Evolutionary conservation across 805 yeast genomes (phyloP), one percentile per base, ranked within the genome.

Genomic region (Metschnikowia colocasiae): DNA sequence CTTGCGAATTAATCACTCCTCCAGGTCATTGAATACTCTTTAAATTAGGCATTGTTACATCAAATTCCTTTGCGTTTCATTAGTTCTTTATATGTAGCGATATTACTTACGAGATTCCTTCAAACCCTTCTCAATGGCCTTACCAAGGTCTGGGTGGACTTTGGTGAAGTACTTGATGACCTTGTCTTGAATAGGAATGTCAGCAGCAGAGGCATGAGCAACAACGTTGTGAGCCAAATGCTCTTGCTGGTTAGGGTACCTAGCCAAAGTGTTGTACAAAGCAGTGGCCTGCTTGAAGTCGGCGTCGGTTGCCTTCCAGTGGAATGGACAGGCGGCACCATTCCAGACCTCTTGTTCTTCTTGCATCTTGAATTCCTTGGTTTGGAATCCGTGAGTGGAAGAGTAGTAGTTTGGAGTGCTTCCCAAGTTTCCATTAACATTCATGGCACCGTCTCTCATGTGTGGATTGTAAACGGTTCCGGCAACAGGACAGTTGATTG

Each of bases 221-320:
- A 95, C 84, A 53, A 92, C 76, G 67, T 92, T 92, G 67, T 85
- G 87, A 41, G 91, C 87, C 62, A 92, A 75, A 58, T 88, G 80
- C 59, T 76, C 79, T 72, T 89, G 97, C 69, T 88, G 96, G 58
- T 90, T 89, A 13, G 86, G 81, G 60, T 83, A 81, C 63, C 71
- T 83, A 45, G 85, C 85, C 63, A 87, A 76, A 30, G 87, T 94
- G 49, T 85, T 75, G 82, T 89, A 92, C 59, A 91, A 77, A 29
- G 66, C 82, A 52, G 83, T 73, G 43, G 96, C 85, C 73, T 91
- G 97, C 53, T 68, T 77, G 65, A 71, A 91, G 71, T 91, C 96
- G 50, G 80, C 88, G 43, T 82, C 85, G 23, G 77, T 70, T 46
- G 79, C 79, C 48, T 78, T 76, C 97, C 97, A 90, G 72, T 89